Percentiles rank a stretch among this genome's conserved stretches.
These are phyloP conservation scores for Nicotiana obtusifolia DNA, from an alignment of 257 asterid species.

Conservation along the genomic window DNA sequence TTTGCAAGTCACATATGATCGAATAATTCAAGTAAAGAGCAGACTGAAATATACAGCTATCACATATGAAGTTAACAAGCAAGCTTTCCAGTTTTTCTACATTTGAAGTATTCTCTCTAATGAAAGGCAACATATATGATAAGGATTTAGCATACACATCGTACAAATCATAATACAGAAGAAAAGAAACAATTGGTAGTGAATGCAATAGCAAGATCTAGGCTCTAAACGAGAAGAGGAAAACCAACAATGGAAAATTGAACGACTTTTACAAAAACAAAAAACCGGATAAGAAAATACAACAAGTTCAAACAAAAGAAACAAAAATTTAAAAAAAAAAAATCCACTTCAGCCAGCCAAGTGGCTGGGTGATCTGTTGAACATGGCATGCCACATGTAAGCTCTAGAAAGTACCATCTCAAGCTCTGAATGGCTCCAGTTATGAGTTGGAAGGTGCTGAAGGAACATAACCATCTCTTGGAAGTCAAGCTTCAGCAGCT, in stretches of 20 bases:
- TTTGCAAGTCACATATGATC: not conserved
- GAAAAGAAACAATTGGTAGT: not conserved
- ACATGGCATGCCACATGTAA: slow-evolving; percentile 96
- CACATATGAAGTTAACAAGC: not conserved
- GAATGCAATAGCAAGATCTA: not conserved
- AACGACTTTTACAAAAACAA: not conserved
- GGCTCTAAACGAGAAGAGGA: not conserved
- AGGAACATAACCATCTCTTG: slow-evolving; percentile 99
- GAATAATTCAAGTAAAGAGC: not conserved
- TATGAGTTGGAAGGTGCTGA: slow-evolving; percentile 84
- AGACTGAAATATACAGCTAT: not conserved
- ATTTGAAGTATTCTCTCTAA: not conserved
- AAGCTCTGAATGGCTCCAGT: slow-evolving; percentile 71
- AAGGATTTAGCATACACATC: not conserved
- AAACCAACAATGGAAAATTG: not conserved
- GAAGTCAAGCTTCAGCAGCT: slow-evolving; percentile 77
- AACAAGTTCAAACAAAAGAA: not conserved
- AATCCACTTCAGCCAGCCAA: slow-evolving; percentile 47
- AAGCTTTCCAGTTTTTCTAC: not conserved
- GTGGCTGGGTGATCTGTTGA: slow-evolving; percentile 89
- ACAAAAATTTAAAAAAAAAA: not conserved
- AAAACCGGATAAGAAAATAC: not conserved
- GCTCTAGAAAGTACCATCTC: slow-evolving; percentile 94
- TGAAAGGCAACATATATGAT: not conserved
- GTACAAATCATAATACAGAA: not conserved